These are phyloP conservation scores for Phytophthora europaea DNA, from an alignment of 352 stramenopile species.

Conservation along the genomic window DNA sequence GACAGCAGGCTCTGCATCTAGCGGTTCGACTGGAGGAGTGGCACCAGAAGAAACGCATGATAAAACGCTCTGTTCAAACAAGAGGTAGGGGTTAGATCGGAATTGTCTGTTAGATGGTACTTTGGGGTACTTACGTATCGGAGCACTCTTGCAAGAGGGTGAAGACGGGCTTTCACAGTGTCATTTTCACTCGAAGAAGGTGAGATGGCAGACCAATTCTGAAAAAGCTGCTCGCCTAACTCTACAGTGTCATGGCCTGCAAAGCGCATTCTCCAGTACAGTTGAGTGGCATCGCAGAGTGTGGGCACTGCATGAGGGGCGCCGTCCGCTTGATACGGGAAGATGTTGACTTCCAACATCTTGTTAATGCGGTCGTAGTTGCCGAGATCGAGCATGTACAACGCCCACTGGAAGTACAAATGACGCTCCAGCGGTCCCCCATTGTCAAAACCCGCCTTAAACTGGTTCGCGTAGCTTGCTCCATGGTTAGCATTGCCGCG, in stretches of 20 bases:
- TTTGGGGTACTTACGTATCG: conserved; percentile 58
- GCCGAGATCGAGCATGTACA: conserved; percentile 85
- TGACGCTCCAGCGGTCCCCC: conserved; percentile 75
- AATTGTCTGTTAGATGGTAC: neutral
- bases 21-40: conserved; percentile 35
- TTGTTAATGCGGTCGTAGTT: conserved; percentile 87
- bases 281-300: conserved; percentile 80
- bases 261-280: conserved; percentile 89
- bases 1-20: conserved; percentile 38
- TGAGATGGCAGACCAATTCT: conserved; percentile 55
- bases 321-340: conserved; percentile 55
- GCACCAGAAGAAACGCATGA: conserved; percentile 47
- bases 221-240: conserved; percentile 65
- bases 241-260: conserved; percentile 66
- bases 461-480: conserved; percentile 86
- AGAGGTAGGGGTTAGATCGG: conserved; percentile 8
- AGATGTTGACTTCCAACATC: conserved; percentile 82
- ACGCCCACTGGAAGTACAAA: conserved; percentile 85
- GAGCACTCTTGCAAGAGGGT: conserved; percentile 62
- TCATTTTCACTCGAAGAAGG: conserved; percentile 32
- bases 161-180: conserved; percentile 40
- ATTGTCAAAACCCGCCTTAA: conserved; percentile 84
- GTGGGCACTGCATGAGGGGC: conserved; percentile 56
- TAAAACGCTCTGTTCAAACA: conserved; percentile 63
- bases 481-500: conserved; percentile 88